phyloP scores from a whole-genome alignment of 805 yeast genomes.

The Metschnikowia drakensbergensis region DNA sequence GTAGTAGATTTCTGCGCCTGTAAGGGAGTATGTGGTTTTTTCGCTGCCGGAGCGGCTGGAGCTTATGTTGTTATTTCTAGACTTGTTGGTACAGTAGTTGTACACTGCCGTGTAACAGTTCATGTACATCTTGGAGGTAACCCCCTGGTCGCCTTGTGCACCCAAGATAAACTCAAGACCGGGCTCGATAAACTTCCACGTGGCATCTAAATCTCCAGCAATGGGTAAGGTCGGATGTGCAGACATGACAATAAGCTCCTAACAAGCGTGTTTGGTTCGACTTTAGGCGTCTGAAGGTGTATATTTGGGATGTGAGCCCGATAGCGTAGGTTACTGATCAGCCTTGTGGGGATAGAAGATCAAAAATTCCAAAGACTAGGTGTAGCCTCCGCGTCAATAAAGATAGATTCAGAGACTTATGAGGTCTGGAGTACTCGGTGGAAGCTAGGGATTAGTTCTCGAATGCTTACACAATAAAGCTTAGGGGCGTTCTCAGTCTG shows the following conservation, averaged over 20 bases:
- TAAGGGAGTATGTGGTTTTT: constrained; percentile 47
- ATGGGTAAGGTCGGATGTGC: constrained; percentile 39
- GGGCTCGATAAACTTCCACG: constrained; percentile 78
- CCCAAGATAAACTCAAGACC: constrained; percentile 70
- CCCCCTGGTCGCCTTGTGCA: constrained; percentile 59
- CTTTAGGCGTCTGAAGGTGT: neutral
- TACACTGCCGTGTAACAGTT: constrained; percentile 88
- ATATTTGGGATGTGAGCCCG: neutral
- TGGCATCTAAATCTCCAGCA: constrained; percentile 59
- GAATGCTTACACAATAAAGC: constrained; percentile 3
- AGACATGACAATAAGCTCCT: constrained; percentile 9
- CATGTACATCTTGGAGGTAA: constrained; percentile 73
- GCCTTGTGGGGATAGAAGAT: neutral
- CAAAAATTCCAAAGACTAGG: neutral
- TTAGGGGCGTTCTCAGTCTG: constrained; percentile 5
- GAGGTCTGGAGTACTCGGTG: neutral
- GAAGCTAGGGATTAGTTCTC: neutral
- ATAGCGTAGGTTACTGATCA: neutral
- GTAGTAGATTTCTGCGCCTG: constrained; percentile 86
- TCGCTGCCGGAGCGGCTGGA: constrained; percentile 12
- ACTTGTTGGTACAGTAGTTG: constrained; percentile 84
- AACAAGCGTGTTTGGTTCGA: neutral
- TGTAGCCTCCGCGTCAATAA: neutral
- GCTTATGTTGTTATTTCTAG: constrained; percentile 39
- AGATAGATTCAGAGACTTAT: neutral